These are phyloP conservation scores for Globisporangium splendens DNA, from an alignment of 352 stramenopile species.

Conservation along the genomic window DNA sequence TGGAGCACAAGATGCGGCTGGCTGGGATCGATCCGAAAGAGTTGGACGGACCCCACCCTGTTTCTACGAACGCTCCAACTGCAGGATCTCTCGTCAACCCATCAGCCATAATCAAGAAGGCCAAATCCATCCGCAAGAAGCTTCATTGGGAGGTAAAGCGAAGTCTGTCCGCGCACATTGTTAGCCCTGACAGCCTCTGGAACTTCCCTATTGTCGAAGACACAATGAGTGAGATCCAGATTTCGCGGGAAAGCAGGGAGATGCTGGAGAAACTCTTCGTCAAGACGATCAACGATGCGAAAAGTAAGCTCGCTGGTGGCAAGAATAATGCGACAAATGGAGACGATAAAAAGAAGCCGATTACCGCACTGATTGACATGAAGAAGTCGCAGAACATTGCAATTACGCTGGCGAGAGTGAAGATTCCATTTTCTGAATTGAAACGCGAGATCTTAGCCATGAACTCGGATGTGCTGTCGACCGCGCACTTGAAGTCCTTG, in stretches of 20 bases:
- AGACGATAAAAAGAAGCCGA: conserved; percentile 58
- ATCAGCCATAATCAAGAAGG: conserved; percentile 38
- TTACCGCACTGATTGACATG: conserved; percentile 81
- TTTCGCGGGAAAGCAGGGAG: conserved; percentile 67
- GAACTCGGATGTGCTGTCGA: conserved; percentile 72
- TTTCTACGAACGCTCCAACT: conserved; percentile 9
- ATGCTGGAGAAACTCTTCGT: conserved; percentile 81
- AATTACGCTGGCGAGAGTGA: conserved; percentile 78
- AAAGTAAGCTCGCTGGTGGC: conserved; percentile 25
- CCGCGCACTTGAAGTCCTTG: conserved; percentile 71
- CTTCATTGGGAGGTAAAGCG: conserved; percentile 78
- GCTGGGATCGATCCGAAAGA: conserved; percentile 62
- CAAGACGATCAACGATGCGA: conserved; percentile 53
- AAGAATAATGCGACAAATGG: conserved; percentile 12
- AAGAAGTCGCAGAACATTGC: conserved; percentile 88
- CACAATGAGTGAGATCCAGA: conserved; percentile 36
- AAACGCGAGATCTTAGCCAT: conserved; percentile 73
- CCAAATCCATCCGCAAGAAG: conserved; percentile 81
- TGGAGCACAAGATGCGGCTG: conserved; percentile 85
- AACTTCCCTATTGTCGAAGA: conserved; percentile 38
- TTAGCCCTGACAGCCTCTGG: conserved; percentile 66
- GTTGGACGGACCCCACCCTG: conserved; percentile 55
- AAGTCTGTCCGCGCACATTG: conserved; percentile 12
- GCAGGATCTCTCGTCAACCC: neutral
- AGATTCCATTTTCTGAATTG: conserved; percentile 62